Percentiles rank a stretch among this genome's conserved stretches.
phyloP scores from a whole-genome alignment of 495 filamentous ascomycete genomes.

The Apiosordaria backusii region DNA sequence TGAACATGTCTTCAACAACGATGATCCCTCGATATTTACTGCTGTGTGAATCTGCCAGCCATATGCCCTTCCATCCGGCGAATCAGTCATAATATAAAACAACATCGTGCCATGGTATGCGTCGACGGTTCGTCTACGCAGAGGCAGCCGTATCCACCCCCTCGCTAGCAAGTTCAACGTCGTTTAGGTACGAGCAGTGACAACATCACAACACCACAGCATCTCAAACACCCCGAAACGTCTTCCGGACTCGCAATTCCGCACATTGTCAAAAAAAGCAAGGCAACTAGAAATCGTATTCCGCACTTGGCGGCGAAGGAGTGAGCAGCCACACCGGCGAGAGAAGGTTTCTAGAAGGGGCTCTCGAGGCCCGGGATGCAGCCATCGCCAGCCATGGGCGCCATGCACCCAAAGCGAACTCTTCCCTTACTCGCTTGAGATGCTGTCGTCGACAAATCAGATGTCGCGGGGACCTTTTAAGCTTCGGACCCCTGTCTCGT shows the following conservation, averaged over 20 bases:
- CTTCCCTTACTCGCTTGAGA: conserved; percentile 5
- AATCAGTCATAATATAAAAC: not conserved
- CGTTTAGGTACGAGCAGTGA: not conserved
- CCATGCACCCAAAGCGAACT: not conserved
- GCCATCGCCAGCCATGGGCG: conserved; percentile 3
- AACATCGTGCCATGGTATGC: not conserved
- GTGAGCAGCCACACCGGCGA: conserved; percentile 2
- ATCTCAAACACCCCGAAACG: not conserved
- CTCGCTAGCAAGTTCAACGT: conserved; percentile 1
- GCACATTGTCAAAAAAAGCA: not conserved
- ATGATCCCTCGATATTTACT: not conserved
- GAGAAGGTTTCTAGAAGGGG: conserved; percentile 1
- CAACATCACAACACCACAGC: not conserved
- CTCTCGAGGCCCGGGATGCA: not conserved
- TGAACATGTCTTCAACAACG: not conserved
- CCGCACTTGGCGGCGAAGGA: not conserved
- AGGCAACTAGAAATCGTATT: not conserved
- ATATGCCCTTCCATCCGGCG: conserved; percentile 2
- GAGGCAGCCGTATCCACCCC: conserved; percentile 2
- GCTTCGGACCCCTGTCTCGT: conserved; percentile 18
- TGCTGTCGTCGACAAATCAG: conserved; percentile 11
- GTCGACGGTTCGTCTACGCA: not conserved
- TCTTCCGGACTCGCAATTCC: not conserved
- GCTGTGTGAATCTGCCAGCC: not conserved
- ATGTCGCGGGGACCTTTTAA: conserved; percentile 18